phyloP scores from a whole-genome alignment of 768 basidiomycete genomes.

The Coprinellus micaceus region DNA sequence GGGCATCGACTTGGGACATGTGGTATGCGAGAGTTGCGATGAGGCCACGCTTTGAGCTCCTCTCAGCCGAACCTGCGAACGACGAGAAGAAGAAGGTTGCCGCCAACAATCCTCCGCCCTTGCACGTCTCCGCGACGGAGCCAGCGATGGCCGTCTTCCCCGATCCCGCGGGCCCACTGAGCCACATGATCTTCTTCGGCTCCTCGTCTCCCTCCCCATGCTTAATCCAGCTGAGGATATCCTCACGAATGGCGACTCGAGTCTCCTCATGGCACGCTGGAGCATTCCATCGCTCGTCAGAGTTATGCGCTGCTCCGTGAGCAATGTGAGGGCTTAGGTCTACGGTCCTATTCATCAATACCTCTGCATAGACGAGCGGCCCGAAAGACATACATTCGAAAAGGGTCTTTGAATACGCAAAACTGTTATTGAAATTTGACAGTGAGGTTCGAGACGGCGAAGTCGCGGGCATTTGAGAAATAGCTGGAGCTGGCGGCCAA shows the following conservation, averaged over 20 bases:
- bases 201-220: background rate
- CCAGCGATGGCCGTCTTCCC: conserved; percentile 13
- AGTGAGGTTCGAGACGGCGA: too few species aligned
- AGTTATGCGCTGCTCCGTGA: background rate
- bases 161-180: conserved; percentile 9
- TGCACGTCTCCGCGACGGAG: conserved; percentile 7
- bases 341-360: too few species aligned
- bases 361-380: too few species aligned
- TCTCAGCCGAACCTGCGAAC: background rate
- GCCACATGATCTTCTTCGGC: background rate
- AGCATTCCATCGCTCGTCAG: background rate
- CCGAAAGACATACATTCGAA: background rate
- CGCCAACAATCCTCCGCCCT: background rate
- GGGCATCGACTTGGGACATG: background rate
- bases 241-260: background rate
- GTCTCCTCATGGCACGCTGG: background rate
- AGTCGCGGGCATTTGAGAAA: too few species aligned
- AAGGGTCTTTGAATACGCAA: too few species aligned
- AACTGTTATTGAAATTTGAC: too few species aligned
- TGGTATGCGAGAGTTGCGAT: conserved; percentile 6
- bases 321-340: background rate
- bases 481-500: too few species aligned
- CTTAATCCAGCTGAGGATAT: conserved; percentile 3
- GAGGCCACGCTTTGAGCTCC: background rate
- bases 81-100: conserved; percentile 15